Conservation (phyloP, 2,329 filamentous ascomycete species). For the Trichoderma cornu-damae region DNA sequence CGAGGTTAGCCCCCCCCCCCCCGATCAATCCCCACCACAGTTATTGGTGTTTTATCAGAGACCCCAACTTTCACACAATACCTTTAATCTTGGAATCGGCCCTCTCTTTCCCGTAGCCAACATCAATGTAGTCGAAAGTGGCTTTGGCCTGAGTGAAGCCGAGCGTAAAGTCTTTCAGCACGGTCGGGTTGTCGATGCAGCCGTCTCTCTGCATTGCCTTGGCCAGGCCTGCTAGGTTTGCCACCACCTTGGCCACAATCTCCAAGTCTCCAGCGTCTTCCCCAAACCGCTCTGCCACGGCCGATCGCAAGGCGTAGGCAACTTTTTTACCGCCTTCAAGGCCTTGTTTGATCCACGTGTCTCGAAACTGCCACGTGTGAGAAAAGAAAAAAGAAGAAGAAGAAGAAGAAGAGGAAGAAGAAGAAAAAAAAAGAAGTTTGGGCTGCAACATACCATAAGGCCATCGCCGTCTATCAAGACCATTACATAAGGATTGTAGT, state of each 20-base stretch:
- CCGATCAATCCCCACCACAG: too few relatives aligned
- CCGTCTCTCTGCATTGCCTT: conserved; percentile 48
- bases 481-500: conserved; percentile 54
- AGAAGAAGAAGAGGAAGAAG: too few relatives aligned
- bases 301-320: conserved; percentile 44
- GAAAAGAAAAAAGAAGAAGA: not conserved
- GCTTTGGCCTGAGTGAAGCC: conserved; percentile 57
- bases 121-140: conserved; percentile 60
- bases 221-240: conserved; percentile 48
- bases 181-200: conserved; percentile 39
- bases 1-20: not conserved
- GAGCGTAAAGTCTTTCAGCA: conserved; percentile 51
- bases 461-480: conserved; percentile 60
- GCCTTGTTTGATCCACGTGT: conserved; percentile 49
- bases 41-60: not conserved
- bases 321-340: conserved; percentile 51
- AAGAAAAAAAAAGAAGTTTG: too few relatives aligned
- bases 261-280: conserved; percentile 44
- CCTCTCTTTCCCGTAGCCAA: conserved; percentile 54
- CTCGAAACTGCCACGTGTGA: conserved; percentile 47
- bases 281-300: conserved; percentile 44
- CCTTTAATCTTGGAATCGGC: conserved; percentile 58
- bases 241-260: conserved; percentile 52
- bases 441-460: conserved; percentile 44
- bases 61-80: conserved; percentile 28